Base-by-base conservation (phyloP, 2,329 filamentous ascomycete genomes). In the Penicillium nordicum region DNA sequence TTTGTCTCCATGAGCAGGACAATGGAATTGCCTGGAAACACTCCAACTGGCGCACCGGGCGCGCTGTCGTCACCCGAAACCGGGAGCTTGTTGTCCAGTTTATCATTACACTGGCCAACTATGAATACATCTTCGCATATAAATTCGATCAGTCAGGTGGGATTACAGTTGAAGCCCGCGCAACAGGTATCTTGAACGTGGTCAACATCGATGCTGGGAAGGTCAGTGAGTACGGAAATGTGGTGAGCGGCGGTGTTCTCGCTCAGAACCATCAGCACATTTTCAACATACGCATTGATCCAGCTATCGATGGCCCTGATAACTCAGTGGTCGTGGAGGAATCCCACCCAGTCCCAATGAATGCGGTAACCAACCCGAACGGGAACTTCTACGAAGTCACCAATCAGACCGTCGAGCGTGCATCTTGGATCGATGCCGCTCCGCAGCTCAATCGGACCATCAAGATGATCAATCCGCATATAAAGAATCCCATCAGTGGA, bases 181-280 rank as follows among this genome's bases (percentile, higher is more conserved):
- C 85, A 10, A 88, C 86, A 0, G 85, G 85, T 16, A 87, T 88
- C 54, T 72, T 88, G 21, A 85, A 82, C 57, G 86, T 85, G 1
- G 81, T 86, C 59, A 85, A 84, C 18, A 85, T 87, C 57, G 85
- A 88, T 59, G 60, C 69, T 50, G 84, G 82, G 40, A 74, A 86
- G 57, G 76, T 79, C 23, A 84, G 87, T 18, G 82, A 84, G 1
- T 87, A 84, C 71, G 86, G 86, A 25, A 88, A 84, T 1, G 79
- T 87, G 12, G 83, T 88, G 12, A 83, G 86, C 60, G 84, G 84
- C 0, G 86, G 86, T 38, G 85, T 87, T 9, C 78, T 90, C 1
- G 87, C 85, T 1, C 77, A 81, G 1, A 84, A 88, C 69, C 88
- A 91, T 68, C 88, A 91, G 69, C 88, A 91, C 71, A 88, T 90